Evolutionary conservation across 495 filamentous ascomycete species (phyloP).

Genomic region (Cenococcum geophilum): DNA sequence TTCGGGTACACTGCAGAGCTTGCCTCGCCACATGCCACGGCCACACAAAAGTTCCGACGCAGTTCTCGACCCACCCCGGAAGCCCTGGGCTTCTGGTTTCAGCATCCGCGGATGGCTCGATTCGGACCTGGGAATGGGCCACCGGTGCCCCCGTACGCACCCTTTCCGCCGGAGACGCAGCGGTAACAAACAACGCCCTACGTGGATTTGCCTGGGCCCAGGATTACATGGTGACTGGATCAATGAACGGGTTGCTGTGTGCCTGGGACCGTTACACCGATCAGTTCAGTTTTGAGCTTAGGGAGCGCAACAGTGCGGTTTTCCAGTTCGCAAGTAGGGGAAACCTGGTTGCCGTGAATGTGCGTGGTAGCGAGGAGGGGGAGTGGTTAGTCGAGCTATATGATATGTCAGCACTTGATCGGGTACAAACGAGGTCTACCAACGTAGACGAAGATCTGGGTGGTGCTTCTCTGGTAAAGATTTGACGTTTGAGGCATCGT

Average conservation of each 20-base stretch:
- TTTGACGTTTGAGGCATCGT: not conserved
- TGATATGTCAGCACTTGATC: slow-evolving; percentile 4
- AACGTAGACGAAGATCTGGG: not conserved
- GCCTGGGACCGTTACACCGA: slow-evolving; percentile 1
- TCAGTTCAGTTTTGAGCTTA: not conserved
- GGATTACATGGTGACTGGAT: not conserved
- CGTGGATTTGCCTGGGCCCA: not conserved
- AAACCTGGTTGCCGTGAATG: not conserved
- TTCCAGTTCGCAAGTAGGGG: not conserved
- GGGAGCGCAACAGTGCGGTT: not conserved
- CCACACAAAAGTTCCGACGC: not conserved
- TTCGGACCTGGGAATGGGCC: not conserved
- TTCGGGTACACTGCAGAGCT: too few species aligned
- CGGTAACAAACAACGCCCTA: not conserved
- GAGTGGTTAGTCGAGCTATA: not conserved
- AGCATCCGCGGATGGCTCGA: slow-evolving; percentile 2
- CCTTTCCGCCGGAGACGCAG: not conserved
- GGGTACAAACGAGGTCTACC: not conserved
- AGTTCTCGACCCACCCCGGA: slow-evolving; percentile 1
- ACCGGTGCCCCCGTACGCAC: slow-evolving; percentile 3
- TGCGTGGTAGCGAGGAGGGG: not conserved
- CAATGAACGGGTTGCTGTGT: not conserved
- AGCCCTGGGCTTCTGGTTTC: not conserved
- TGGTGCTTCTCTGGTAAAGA: not conserved
- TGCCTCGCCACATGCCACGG: slow-evolving; percentile 2